Conservation (phyloP, 192 early-diverging fungal species). For the Entophlyctis helioformis region DNA sequence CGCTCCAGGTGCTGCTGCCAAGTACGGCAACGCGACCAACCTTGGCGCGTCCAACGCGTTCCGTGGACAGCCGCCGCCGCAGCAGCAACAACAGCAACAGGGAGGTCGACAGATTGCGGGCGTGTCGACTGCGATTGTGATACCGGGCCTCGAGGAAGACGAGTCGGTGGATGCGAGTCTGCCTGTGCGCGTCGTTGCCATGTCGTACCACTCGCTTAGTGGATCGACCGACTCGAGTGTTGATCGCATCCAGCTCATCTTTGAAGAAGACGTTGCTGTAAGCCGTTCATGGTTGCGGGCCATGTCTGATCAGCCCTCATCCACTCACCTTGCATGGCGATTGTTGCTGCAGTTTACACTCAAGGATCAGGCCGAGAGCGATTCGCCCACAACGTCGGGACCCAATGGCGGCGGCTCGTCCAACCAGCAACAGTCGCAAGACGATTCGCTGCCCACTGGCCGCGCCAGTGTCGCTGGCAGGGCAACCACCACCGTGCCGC, state of each 20-base stretch:
- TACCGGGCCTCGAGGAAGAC: not conserved
- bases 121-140: not conserved
- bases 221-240: not conserved
- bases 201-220: conserved; percentile 10
- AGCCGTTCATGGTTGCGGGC: not conserved
- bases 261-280: conserved; percentile 14
- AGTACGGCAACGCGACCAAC: not conserved
- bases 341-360: not conserved
- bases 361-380: not conserved
- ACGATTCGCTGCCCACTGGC: not conserved
- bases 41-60: not conserved
- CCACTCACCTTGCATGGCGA: not conserved
- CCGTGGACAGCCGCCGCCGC: too few relatives aligned
- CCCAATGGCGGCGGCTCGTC: too few relatives aligned
- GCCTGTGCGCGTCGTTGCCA: conserved; percentile 2
- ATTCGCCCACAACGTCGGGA: too few relatives aligned
- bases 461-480: too few relatives aligned
- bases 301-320: not conserved
- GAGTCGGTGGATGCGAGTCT: not conserved
- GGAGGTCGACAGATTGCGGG: not conserved
- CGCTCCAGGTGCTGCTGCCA: not conserved
- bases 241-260: conserved; percentile 14
- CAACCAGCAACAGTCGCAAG: not conserved
- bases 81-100: not conserved
- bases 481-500: too few relatives aligned